Base-by-base conservation (phyloP, 1,139 yeast species). In the Zygosaccharomyces pseudobailii region DNA sequence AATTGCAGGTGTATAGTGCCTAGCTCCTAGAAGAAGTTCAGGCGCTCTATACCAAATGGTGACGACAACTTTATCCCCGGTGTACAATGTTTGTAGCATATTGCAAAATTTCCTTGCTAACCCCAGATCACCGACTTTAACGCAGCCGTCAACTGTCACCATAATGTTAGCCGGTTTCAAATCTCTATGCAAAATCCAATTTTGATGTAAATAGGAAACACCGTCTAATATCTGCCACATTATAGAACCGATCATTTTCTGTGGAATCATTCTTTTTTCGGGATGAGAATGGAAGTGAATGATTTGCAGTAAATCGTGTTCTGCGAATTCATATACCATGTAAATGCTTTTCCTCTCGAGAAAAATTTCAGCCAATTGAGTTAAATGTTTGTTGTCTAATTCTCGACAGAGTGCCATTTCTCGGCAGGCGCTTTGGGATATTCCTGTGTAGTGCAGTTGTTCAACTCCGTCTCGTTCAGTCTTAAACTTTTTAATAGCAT, bases 11-110 rank as follows among this genome's bases (percentile, higher is more conserved):
- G 97, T 86, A 63, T 92, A 92, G 68, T 92, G 96, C 42, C 96
- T 72, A 1, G 96, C 89, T 0, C 98, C 98, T 34, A 92, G 69
- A 35, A 92, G 71, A 39, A 92, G 71, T 64, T 92, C 98, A 0
- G 98, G 97, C 0, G 98, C 97, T 55, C 98, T 75, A 66, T 92
- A 92, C 98, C 98, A 92, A 51, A 92, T 92, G 0, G 98, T 92
- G 7, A 92, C 98, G 46, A 92, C 98, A 19, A 94, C 97, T 68
- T 92, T 92, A 67, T 92, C 98, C 30, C 97, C 97, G 8, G 94
- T 79, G 61, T 87, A 92, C 24, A 94, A 72, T 38, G 95, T 83
- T 62, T 92, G 97, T 35, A 92, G 67, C 9, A 96, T 95, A 58
- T 88, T 87, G 55, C 85, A 84, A 68, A 90, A 92, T 57, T 87